Evolutionary conservation across 2,329 filamentous ascomycete genomes (phyloP).

Genomic region (Cytospora schulzeri): DNA sequence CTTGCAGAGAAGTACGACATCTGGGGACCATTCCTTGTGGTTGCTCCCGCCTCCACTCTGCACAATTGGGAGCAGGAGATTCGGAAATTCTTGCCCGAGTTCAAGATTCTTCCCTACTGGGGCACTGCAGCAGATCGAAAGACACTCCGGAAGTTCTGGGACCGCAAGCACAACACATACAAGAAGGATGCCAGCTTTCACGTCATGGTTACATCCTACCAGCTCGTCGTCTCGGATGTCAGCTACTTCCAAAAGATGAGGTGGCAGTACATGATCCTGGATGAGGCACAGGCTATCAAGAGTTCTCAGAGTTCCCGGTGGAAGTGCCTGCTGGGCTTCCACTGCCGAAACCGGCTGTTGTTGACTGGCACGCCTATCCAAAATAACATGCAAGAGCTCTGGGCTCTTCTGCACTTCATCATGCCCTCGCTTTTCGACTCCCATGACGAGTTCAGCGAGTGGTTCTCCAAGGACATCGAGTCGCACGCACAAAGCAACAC

Average conservation of each 20-base stretch:
- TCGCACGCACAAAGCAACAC: conserved; percentile 98
- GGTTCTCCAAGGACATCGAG: conserved; percentile 96
- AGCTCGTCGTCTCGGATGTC: conserved; percentile 93
- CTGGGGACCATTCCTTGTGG: conserved; percentile 96
- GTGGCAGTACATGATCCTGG: conserved; percentile 99
- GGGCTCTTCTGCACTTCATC: conserved; percentile 97
- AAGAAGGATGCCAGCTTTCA: conserved; percentile 92
- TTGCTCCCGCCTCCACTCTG: conserved; percentile 91
- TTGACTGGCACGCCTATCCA: conserved; percentile 97
- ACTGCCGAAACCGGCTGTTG: conserved; percentile 90
- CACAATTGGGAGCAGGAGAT: conserved; percentile 99
- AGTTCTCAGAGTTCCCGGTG: conserved; percentile 94
- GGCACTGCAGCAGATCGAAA: conserved; percentile 92
- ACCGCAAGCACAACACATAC: conserved; percentile 95
- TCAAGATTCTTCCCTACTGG: conserved; percentile 98
- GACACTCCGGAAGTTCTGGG: conserved; percentile 97
- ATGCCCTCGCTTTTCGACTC: conserved; percentile 99
- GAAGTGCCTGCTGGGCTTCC: conserved; percentile 93
- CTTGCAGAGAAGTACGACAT: conserved; percentile 96
- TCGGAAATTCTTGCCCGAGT: conserved; percentile 85
- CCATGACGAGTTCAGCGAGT: conserved; percentile 89
- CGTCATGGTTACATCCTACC: conserved; percentile 94
- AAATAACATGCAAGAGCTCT: conserved; percentile 99
- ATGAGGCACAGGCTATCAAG: conserved; percentile 98
- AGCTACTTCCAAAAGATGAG: conserved; percentile 99